A percentile compares a stretch with the other conserved stretches of the same genome.
Conservation (phyloP, 371 early-diverging fungal species). For the Caulochytrium protostelioides region DNA sequence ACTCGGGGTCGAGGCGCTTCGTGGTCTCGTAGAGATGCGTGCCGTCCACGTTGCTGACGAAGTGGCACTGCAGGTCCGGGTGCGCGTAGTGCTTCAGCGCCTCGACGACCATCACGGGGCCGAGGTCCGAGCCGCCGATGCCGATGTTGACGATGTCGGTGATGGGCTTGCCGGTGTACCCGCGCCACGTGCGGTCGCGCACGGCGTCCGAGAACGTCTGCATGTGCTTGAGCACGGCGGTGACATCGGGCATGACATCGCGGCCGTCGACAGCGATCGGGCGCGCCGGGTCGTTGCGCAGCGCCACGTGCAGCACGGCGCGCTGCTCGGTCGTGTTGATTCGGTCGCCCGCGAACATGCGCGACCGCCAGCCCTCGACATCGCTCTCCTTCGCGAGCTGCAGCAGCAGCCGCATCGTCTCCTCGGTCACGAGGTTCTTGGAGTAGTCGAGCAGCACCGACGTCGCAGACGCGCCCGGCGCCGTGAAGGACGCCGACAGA, state of each 20-base stretch:
- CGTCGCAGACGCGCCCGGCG: slow-evolving; percentile 27
- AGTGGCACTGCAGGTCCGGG: slow-evolving; percentile 59
- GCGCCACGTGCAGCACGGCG: slow-evolving; percentile 87
- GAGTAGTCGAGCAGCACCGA: slow-evolving; percentile 74
- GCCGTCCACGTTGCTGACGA: slow-evolving; percentile 96
- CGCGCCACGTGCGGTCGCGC: slow-evolving; percentile 68
- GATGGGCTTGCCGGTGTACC: slow-evolving; percentile 82
- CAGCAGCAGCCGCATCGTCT: slow-evolving; percentile 53
- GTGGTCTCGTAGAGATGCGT: slow-evolving; percentile 83
- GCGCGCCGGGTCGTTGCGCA: slow-evolving; percentile 66
- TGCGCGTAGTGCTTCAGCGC: slow-evolving; percentile 80
- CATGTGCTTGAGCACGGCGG: slow-evolving; percentile 85
- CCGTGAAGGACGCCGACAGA: slow-evolving; percentile 48
- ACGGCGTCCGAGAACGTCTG: slow-evolving; percentile 56
- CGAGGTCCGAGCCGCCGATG: slow-evolving; percentile 99
- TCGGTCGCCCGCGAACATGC: slow-evolving; percentile 85
- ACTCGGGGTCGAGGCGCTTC: slow-evolving; percentile 67
- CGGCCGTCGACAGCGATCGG: slow-evolving; percentile 61
- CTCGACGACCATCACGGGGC: slow-evolving; percentile 96
- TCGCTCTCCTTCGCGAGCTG: slow-evolving; percentile 63
- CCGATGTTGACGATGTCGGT: slow-evolving; percentile 96
- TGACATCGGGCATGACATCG: slow-evolving; percentile 82
- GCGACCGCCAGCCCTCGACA: slow-evolving; percentile 59
- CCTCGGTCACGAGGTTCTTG: slow-evolving; percentile 70
- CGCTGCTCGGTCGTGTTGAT: slow-evolving; percentile 97